Evolutionary conservation across 192 early-diverging fungal species (phyloP).

Genomic region (Linnemannia hyalina): DNA sequence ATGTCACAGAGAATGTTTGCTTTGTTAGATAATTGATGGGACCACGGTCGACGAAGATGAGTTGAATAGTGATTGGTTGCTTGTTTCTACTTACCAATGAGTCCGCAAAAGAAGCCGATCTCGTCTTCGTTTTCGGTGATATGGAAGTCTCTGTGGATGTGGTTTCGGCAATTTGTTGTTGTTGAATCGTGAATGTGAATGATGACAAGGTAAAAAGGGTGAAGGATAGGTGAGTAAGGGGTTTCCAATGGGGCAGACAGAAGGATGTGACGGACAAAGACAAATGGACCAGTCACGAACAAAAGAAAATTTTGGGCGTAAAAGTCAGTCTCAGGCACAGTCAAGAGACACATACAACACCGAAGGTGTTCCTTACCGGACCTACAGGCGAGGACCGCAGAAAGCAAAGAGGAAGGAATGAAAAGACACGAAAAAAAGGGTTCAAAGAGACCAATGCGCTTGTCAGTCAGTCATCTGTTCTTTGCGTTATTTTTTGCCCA

Average conservation of each 20-base stretch:
- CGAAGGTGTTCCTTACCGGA: constrained; percentile 33
- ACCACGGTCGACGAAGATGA: too few relatives aligned
- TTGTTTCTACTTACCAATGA: constrained; percentile 60
- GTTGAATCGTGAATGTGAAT: neutral
- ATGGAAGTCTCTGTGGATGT: constrained; percentile 75
- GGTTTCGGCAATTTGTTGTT: constrained; percentile 10
- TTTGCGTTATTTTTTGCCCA: neutral
- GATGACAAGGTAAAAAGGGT: neutral
- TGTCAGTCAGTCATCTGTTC: neutral
- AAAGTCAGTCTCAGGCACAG: neutral
- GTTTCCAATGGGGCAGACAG: neutral
- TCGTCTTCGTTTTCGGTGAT: constrained; percentile 79
- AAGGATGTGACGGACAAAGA: too few relatives aligned
- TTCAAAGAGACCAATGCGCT: neutral
- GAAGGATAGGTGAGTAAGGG: neutral
- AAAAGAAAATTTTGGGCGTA: too few relatives aligned
- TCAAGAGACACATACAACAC: too few relatives aligned
- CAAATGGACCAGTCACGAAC: neutral
- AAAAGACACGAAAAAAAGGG: neutral
- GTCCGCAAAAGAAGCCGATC: constrained; percentile 86
- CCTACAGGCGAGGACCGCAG: constrained; percentile 10
- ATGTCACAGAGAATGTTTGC: neutral
- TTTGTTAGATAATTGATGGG: neutral
- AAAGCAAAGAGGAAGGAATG: neutral
- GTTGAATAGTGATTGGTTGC: neutral